Evolutionary conservation across 345 rosid genomes (phyloP), one percentile per base, ranked within the genome.

Genomic region (Nasturtium officinale): DNA sequence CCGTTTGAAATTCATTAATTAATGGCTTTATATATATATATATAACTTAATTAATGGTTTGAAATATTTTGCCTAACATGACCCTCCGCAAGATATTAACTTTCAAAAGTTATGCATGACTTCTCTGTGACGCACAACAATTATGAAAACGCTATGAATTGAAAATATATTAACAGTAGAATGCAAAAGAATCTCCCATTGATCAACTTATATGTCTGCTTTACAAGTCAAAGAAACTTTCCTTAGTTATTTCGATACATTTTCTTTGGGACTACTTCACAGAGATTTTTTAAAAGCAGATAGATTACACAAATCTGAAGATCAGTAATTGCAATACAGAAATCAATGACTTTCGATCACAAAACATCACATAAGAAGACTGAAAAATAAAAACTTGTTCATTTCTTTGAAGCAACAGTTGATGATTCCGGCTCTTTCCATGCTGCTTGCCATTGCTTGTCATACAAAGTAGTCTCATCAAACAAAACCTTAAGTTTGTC

Each of bases 381-480:
- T n/a, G 26, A 73, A 43, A 61, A 69, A 50, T 55, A 43, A 25
- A 18, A 9, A 6, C 29, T 66, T 25, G 21, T 17, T 75, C 65
- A 75, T 10, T 75, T 75, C 58, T 68, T 69, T 9, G 79, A 25
- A 29, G 79, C 59, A 16, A 38, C 43, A 4, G 74, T 61, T 33
- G 79, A 52, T 67, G 73, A 69, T 1, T 77, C 80, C 2, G 92
- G 90, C 51, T 95, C 99, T 75, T 82, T 87, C 99, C 96, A 95
- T 7, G 96, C 79, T 3, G 97, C 97, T 71, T 89, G 96, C 99
- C 99, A 91, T 83, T 95, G 97, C 82, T 87, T 91, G 85, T 95
- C 99, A 16, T 91, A 91, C 74, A 90, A 90, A n/a, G 96, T 90
- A 0, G 96, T 86, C 84, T 95, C 99, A 18, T 95, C 93, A 5